A percentile compares a stretch with the other conserved stretches of the same genome.
phyloP scores from a whole-genome alignment of 2,329 filamentous ascomycete genomes.

The Trichoderma oligosporum region DNA sequence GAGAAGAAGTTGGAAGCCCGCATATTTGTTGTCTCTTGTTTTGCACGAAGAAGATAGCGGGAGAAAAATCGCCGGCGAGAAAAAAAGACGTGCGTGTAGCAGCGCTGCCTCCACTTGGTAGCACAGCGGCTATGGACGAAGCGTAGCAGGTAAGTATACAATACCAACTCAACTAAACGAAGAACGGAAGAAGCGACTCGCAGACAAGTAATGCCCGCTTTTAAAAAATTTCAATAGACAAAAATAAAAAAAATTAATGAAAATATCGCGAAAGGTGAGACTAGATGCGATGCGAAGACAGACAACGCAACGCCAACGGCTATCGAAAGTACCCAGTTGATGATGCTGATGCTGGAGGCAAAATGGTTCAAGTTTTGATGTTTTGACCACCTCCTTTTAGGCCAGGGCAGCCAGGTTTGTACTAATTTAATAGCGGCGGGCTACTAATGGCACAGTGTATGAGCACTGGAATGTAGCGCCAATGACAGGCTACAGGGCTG shows the following conservation, averaged over 20 bases:
- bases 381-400: constrained; percentile 14
- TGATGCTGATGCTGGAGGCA: constrained; percentile 6
- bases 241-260: no score
- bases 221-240: no score
- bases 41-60: not conserved
- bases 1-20: constrained; percentile 23
- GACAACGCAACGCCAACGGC: not conserved
- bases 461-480: constrained; percentile 7
- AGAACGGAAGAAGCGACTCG: not conserved
- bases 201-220: not conserved
- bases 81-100: no score
- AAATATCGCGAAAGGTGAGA: not conserved
- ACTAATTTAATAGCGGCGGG: not conserved
- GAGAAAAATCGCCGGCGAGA: no score
- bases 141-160: not conserved
- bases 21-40: constrained; percentile 1
- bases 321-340: not conserved
- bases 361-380: not conserved
- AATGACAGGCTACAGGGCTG: constrained; percentile 8
- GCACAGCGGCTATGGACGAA: not conserved
- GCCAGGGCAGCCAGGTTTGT: constrained; percentile 5
- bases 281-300: not conserved
- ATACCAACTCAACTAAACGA: not conserved
- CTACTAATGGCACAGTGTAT: not conserved
- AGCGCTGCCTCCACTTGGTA: no score